Evolutionary conservation across 345 rosid genomes (phyloP), one percentile per base, ranked within the genome.

Genomic region (Hibiscus syriacus): DNA sequence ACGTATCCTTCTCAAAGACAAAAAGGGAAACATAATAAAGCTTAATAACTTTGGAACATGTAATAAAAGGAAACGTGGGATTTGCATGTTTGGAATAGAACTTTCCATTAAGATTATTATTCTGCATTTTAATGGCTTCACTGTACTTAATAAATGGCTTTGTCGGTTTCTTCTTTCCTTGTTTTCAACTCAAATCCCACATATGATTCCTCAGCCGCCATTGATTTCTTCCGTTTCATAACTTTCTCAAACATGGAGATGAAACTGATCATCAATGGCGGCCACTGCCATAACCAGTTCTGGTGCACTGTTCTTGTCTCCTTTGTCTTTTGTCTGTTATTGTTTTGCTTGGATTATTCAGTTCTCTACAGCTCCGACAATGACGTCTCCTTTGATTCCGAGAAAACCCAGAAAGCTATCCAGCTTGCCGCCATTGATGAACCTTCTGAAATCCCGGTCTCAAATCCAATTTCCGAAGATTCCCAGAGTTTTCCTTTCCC

Each of bases 341-440:
- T 80, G 20, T 49, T 76, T 29, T 67, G 73, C 49, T 64, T 76
- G 36, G 78, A 80, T 61, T 88, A 81, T 76, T 86, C 87, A 19
- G 81, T 77, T 78, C 56, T 85, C 12, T 43, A 64, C 34, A 56
- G 73, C 45, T 56, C 68, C 68, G 45, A 57, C 25, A 67, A 69
- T 64, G 71, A 67, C 5, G 41, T 62, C 69, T 32, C 63, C 34
- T 48, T 34, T 41, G 52, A 72, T 36, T 2, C 80, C 41, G 62
- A 73, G 70, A 11, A 38, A 0, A 70, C 74, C 66, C 84, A 67
- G 39, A 59, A 59, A 1, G 41, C 81, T 0, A 46, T 60, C 74
- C 66, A 52, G 52, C 69, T 3, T 41, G 64, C 50, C 20, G 67
- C 29, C 27, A 64, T 55, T 4, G 52, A 61, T 52, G 64, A 43